Evolutionary conservation across 192 early-diverging fungal species (phyloP).

Genomic region (Rhizophagus prolifer): DNA sequence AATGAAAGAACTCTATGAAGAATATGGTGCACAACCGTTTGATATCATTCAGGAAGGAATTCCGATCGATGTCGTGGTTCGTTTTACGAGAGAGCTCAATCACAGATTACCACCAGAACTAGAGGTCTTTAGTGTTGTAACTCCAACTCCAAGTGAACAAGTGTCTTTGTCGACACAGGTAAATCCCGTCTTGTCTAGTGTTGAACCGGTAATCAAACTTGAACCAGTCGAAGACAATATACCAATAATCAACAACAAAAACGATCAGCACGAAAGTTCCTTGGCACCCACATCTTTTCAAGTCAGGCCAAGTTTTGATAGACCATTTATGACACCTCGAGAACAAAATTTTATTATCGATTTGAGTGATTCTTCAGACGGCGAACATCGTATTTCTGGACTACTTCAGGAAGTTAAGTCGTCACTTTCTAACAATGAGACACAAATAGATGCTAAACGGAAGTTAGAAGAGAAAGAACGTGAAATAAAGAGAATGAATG

Average conservation of each 20-base stretch:
- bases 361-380: conserved; percentile 16
- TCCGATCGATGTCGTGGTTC: neutral
- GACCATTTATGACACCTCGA: neutral
- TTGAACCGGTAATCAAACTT: neutral
- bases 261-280: neutral
- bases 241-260: neutral
- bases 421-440: neutral
- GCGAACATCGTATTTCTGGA: neutral
- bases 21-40: neutral
- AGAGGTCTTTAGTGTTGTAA: neutral
- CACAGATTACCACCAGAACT: neutral
- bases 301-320: neutral
- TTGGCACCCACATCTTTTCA: neutral
- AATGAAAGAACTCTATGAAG: neutral
- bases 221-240: neutral
- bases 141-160: neutral
- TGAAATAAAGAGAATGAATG: conserved; percentile 19
- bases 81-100: neutral
- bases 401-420: neutral
- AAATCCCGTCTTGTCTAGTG: neutral
- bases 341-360: conserved; percentile 2
- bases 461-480: conserved; percentile 22
- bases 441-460: neutral
- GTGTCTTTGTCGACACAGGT: neutral
- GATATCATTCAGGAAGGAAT: neutral